Conservation (phyloP, 1,284 basidiomycete genomes). For the Spongiforma sp. region DNA sequence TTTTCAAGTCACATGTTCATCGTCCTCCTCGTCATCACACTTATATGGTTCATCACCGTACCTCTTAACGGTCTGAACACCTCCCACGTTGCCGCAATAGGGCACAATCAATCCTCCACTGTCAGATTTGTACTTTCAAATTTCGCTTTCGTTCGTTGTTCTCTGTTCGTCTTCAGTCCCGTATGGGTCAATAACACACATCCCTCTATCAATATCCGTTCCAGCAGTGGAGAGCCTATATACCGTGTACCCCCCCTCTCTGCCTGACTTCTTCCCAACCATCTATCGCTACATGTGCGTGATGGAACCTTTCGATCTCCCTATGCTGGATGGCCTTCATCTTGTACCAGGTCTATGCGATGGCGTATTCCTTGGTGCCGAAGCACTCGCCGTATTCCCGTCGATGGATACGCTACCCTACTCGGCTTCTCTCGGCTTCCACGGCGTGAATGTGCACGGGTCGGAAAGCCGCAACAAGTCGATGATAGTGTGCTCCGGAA, state of each 20-base stretch:
- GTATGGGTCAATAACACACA: too few species aligned
- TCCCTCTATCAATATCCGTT: too few species aligned
- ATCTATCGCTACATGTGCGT: conserved; percentile 83
- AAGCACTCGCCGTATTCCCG: conserved; percentile 95
- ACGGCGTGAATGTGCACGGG: conserved; percentile 95
- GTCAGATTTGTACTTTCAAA: too few species aligned
- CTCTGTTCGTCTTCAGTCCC: too few species aligned
- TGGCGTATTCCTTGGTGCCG: conserved; percentile 86
- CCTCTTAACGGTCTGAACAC: too few species aligned
- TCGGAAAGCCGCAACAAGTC: conserved; percentile 90
- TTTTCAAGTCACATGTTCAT: too few species aligned
- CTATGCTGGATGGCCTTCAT: conserved; percentile 86
- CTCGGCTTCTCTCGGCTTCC: conserved; percentile 77
- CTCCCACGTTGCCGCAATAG: too few species aligned
- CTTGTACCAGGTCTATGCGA: conserved; percentile 88
- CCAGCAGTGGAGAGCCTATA: conserved; percentile 66
- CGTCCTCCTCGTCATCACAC: too few species aligned
- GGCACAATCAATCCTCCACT: too few species aligned
- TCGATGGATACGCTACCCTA: conserved; percentile 91
- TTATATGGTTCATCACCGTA: too few species aligned
- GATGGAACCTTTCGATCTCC: conserved; percentile 85
- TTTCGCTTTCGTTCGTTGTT: too few species aligned
- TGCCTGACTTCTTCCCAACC: conserved; percentile 95
- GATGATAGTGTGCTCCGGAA: conserved; percentile 89
- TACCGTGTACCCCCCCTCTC: conserved; percentile 85